phyloP scores from a whole-genome alignment of 2,329 filamentous ascomycete species.

The Hansfordia pulvinata region DNA sequence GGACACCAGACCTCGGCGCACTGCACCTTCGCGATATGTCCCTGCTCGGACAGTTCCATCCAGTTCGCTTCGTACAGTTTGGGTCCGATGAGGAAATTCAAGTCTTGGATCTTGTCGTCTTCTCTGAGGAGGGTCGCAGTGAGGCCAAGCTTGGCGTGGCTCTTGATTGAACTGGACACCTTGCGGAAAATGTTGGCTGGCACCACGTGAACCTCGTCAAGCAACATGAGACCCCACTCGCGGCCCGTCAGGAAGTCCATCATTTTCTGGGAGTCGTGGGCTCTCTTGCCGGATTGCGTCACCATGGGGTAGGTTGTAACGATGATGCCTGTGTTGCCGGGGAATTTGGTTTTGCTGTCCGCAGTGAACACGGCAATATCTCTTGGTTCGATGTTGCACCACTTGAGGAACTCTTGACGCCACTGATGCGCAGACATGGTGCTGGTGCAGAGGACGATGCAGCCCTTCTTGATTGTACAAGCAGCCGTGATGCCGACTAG shows the following conservation, averaged over 20 bases:
- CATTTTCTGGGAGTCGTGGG: conserved; percentile 91
- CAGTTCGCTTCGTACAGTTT: conserved; percentile 98
- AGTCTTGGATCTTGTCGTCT: conserved; percentile 94
- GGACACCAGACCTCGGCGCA: conserved; percentile 99
- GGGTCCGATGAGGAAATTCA: conserved; percentile 94
- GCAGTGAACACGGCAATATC: conserved; percentile 94
- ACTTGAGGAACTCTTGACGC: conserved; percentile 92
- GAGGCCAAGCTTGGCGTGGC: conserved; percentile 86
- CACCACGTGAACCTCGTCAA: conserved; percentile 97
- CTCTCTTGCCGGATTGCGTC: conserved; percentile 75
- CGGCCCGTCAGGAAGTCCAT: conserved; percentile 83
- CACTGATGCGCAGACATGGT: conserved; percentile 98
- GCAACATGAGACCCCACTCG: conserved; percentile 94
- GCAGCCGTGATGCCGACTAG: conserved; percentile 96
- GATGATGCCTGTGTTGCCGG: conserved; percentile 85
- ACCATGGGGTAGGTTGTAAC: conserved; percentile 99
- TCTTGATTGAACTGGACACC: conserved; percentile 85
- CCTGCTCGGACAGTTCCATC: conserved; percentile 96
- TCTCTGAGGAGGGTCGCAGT: conserved; percentile 90
- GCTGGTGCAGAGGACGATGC: conserved; percentile 89
- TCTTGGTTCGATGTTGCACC: conserved; percentile 90
- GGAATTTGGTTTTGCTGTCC: conserved; percentile 74
- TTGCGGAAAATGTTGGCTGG: conserved; percentile 93
- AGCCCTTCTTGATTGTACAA: conserved; percentile 93
- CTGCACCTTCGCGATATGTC: conserved; percentile 92